phyloP scores from a whole-genome alignment of 1,139 yeast genomes.

The Pichia sp. region DNA sequence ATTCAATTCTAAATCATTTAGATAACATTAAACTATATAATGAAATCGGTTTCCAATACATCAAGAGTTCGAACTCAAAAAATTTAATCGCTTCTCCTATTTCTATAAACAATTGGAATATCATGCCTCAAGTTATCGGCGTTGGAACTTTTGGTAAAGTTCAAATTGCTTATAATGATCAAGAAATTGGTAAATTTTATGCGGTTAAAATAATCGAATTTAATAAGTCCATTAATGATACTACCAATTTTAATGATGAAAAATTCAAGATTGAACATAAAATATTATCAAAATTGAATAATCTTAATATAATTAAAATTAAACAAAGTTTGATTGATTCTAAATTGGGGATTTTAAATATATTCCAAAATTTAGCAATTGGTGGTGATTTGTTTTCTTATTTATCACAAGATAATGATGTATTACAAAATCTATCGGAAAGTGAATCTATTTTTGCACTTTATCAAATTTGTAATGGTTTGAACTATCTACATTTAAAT shows the following conservation, averaged over 20 bases:
- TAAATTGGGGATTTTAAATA: slow-evolving; percentile 33
- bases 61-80: background rate
- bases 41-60: slow-evolving; percentile 1
- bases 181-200: slow-evolving; percentile 27
- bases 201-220: slow-evolving; percentile 47
- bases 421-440: slow-evolving; percentile 42
- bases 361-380: slow-evolving; percentile 43
- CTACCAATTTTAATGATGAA: slow-evolving; percentile 13
- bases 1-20: slow-evolving; percentile 37
- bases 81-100: background rate
- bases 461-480: slow-evolving; percentile 49
- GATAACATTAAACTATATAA: slow-evolving; percentile 34
- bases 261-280: slow-evolving; percentile 36
- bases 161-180: slow-evolving; percentile 27
- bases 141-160: slow-evolving; percentile 59
- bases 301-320: slow-evolving; percentile 83
- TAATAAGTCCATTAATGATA: slow-evolving; percentile 10
- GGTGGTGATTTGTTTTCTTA: slow-evolving; percentile 69
- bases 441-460: slow-evolving; percentile 48
- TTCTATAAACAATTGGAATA: slow-evolving; percentile 34
- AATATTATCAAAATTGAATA: slow-evolving; percentile 52
- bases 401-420: slow-evolving; percentile 37
- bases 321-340: slow-evolving; percentile 35
- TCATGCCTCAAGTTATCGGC: slow-evolving; percentile 43
- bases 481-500: slow-evolving; percentile 44